A percentile compares a stretch with the other conserved stretches of the same genome.
These are phyloP conservation scores for Epichloe aotearoae DNA, from an alignment of 2,329 filamentous ascomycete species.

Conservation along the genomic window DNA sequence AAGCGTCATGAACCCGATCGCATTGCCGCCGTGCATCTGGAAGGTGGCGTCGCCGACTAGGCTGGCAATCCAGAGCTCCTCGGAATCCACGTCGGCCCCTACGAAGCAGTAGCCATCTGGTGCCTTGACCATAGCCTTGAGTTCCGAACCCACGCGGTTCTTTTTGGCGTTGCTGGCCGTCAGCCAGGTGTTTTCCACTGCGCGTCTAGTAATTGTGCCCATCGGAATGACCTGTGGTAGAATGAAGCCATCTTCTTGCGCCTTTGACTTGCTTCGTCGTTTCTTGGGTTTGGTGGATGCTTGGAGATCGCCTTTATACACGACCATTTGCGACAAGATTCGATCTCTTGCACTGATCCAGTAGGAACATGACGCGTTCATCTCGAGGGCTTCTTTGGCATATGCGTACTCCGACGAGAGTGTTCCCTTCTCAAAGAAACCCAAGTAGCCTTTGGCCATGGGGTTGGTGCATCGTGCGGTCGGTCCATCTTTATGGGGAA, in stretches of 20 bases:
- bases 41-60: slow-evolving; percentile 91
- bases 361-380: slow-evolving; percentile 98
- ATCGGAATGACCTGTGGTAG: slow-evolving; percentile 93
- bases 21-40: slow-evolving; percentile 88
- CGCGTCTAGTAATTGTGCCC: slow-evolving; percentile 89
- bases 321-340: slow-evolving; percentile 90
- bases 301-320: slow-evolving; percentile 57
- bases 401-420: slow-evolving; percentile 79
- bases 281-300: neutral
- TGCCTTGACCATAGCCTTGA: slow-evolving; percentile 93
- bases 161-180: slow-evolving; percentile 95
- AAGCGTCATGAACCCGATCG: slow-evolving; percentile 96
- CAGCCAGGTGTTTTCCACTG: slow-evolving; percentile 96
- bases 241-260: slow-evolving; percentile 54
- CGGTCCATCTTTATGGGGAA: slow-evolving; percentile 93
- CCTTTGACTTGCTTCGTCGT: slow-evolving; percentile 7
- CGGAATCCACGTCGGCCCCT: slow-evolving; percentile 91
- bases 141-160: slow-evolving; percentile 88
- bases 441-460: slow-evolving; percentile 78
- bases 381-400: slow-evolving; percentile 88
- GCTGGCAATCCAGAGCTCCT: slow-evolving; percentile 97
- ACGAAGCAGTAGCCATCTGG: slow-evolving; percentile 88
- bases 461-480: slow-evolving; percentile 73
- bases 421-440: slow-evolving; percentile 81
- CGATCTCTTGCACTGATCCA: slow-evolving; percentile 94